A percentile compares a stretch with the other conserved stretches of the same genome.
These are phyloP conservation scores for Thamnidium elegans DNA, from an alignment of 192 early-diverging fungal genomes.

Conservation along the genomic window DNA sequence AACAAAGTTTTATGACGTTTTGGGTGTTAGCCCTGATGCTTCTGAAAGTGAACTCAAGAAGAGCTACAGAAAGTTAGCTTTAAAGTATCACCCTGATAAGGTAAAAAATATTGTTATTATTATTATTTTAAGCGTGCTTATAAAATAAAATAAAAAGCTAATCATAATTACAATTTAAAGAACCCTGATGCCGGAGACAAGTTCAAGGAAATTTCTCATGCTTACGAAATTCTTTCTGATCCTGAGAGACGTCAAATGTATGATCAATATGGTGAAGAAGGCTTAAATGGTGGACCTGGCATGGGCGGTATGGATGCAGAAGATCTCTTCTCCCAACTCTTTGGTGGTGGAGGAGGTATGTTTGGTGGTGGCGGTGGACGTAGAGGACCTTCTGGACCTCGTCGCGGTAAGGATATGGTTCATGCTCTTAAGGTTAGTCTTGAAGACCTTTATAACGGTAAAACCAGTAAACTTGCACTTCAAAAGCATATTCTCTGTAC, in stretches of 20 bases:
- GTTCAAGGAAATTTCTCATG: conserved; percentile 99
- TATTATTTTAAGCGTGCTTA: too few relatives aligned
- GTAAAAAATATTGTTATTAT: too few relatives aligned
- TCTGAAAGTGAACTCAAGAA: conserved; percentile 91
- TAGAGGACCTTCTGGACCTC: conserved; percentile 59
- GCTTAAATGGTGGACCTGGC: conserved; percentile 74
- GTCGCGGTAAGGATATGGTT: conserved; percentile 92
- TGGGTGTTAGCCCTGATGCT: conserved; percentile 76
- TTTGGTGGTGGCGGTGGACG: conserved; percentile 54
- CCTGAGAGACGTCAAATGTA: conserved; percentile 86
- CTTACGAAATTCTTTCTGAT: conserved; percentile 96
- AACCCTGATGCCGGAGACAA: conserved; percentile 86
- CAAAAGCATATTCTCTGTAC: conserved; percentile 90
- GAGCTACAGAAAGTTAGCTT: conserved; percentile 94
- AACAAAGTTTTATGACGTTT: conserved; percentile 89
- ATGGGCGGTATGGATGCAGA: conserved; percentile 75
- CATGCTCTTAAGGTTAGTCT: conserved; percentile 83
- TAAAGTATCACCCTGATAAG: conserved; percentile 89
- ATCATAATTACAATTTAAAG: conserved; percentile 38
- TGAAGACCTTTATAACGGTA: conserved; percentile 87
- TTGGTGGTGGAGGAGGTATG: conserved; percentile 85
- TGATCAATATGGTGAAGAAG: conserved; percentile 94
- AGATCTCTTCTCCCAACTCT: conserved; percentile 96
- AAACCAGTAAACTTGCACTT: conserved; percentile 92
- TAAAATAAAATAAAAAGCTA: too few relatives aligned